Base-by-base conservation (phyloP, 805 yeast genomes). In the Metschnikowia lochheadii region DNA sequence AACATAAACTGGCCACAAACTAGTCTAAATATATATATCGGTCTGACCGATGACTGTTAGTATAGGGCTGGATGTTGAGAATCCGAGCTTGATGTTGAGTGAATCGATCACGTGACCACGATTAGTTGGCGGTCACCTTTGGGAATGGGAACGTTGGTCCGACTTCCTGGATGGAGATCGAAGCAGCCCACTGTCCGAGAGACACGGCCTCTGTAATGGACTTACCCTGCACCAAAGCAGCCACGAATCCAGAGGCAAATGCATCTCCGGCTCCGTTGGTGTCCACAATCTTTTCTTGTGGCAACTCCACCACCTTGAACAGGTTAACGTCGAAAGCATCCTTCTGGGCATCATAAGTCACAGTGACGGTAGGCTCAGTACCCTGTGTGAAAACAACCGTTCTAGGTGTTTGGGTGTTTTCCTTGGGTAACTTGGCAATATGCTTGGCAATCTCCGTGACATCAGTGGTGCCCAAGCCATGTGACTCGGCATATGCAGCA, bases 251-350 rank as follows among this genome's bases (percentile, higher is more conserved):
- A 63, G 94, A 95, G 50, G 97, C 98, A 66, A 92, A 92, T 13
- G 97, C 97, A 68, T 92, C 97, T 71, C 98, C 98, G 43, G 98
- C 98, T 76, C 99, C 99, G 76, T 92, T 94, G 64, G 98, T 89
- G 77, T 94, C 99, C 52, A 79, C 84, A 53, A 94, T 79, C 70
- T 85, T 78, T 42, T 78, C 71, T 41, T 81, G 61, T 39, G 80
- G 86, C 64, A 94, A 81, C 52, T 84, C 80, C 60, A 81, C 86
- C 49, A 94, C 96, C 46, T 85, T 77, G 77, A 68, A 84, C 64
- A 75, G 77, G 55, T 77, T 70, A 54, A 78, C 70, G 21, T 68
- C 69, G 59, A 72, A 77, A 37, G 78, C 67, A 50, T 79, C 81
- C 36, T 77, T 61, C 40, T 71, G 58, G 46, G 69, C 68, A 58